These are phyloP conservation scores for Neurospora africana DNA, from an alignment of 495 filamentous ascomycete genomes.

Conservation along the genomic window DNA sequence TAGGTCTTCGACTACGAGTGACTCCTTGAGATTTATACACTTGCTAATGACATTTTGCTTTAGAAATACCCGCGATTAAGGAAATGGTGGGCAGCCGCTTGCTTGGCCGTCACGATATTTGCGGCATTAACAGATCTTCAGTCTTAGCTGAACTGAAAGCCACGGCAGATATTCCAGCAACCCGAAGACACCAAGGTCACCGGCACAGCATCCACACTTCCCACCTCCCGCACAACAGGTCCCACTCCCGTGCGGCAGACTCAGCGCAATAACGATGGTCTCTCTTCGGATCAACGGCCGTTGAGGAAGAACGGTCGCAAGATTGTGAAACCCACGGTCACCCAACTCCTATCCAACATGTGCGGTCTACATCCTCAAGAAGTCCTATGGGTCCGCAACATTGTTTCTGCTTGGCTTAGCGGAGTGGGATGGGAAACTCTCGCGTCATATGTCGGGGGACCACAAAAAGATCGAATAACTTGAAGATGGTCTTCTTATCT, in stretches of 20 bases:
- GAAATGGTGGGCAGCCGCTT: background rate
- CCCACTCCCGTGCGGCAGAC: background rate
- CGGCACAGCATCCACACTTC: background rate
- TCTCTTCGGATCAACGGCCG: background rate
- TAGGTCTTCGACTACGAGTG: background rate
- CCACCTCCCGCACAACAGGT: background rate
- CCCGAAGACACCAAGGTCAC: background rate
- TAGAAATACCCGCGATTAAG: background rate
- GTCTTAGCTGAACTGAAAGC: background rate
- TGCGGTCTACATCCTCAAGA: background rate
- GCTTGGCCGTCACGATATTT: background rate
- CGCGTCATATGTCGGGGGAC: background rate
- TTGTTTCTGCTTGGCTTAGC: background rate
- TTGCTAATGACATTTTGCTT: background rate
- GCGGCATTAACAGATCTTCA: background rate
- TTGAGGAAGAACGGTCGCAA: background rate
- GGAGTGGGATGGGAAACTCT: background rate
- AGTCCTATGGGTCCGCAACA: background rate
- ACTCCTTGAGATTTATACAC: background rate
- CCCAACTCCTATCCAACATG: background rate
- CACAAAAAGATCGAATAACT: background rate
- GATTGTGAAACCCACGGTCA: background rate
- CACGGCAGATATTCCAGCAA: background rate
- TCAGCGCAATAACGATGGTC: background rate
- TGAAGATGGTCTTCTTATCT: background rate